Evolutionary conservation across 2,329 filamentous ascomycete species (phyloP).

Genomic region (Chrysoporthe puriensis): DNA sequence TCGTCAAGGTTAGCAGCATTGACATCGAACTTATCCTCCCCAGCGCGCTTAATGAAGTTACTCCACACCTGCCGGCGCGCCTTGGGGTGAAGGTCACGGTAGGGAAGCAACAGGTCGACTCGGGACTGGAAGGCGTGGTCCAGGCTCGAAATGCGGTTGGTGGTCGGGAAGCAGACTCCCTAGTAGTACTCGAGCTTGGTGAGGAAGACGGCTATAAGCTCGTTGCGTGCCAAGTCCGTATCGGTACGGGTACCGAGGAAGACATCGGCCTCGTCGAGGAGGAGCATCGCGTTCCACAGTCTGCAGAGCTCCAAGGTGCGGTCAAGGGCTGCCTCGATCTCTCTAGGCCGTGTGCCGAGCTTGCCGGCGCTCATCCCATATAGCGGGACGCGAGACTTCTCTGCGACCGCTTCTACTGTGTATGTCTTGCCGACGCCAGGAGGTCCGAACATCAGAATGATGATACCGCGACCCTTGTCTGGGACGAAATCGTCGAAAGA

Average conservation of each 20-base stretch:
- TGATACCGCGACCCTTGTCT: slow-evolving; percentile 36
- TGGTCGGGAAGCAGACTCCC: slow-evolving; percentile 44
- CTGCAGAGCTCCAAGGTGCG: slow-evolving; percentile 42
- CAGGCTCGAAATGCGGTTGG: slow-evolving; percentile 41
- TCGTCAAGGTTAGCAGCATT: slow-evolving; percentile 38
- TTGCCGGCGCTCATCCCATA: slow-evolving; percentile 46
- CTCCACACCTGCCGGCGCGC: slow-evolving; percentile 41
- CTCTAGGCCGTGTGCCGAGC: slow-evolving; percentile 40
- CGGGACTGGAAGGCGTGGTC: slow-evolving; percentile 44
- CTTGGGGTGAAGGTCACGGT: slow-evolving; percentile 36
- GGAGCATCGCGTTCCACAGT: slow-evolving; percentile 48
- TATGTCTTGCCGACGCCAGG: slow-evolving; percentile 46
- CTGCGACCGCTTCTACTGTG: slow-evolving; percentile 45
- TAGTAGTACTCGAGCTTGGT: slow-evolving; percentile 43
- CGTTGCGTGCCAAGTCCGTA: slow-evolving; percentile 43
- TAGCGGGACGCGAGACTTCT: slow-evolving; percentile 42
- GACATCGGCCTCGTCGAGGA: slow-evolving; percentile 49
- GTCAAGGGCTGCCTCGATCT: slow-evolving; percentile 40
- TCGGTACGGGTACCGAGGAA: slow-evolving; percentile 43
- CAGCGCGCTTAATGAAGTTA: slow-evolving; percentile 40
- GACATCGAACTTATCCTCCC: slow-evolving; percentile 38
- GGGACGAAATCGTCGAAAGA: slow-evolving; percentile 42
- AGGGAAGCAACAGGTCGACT: slow-evolving; percentile 40
- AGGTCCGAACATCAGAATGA: slow-evolving; percentile 37
- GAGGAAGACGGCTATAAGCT: slow-evolving; percentile 43